Evolutionary conservation across 2,329 filamentous ascomycete species (phyloP), one percentile per base, ranked within the genome.

Genomic region (Cladobotryum mycophilum): DNA sequence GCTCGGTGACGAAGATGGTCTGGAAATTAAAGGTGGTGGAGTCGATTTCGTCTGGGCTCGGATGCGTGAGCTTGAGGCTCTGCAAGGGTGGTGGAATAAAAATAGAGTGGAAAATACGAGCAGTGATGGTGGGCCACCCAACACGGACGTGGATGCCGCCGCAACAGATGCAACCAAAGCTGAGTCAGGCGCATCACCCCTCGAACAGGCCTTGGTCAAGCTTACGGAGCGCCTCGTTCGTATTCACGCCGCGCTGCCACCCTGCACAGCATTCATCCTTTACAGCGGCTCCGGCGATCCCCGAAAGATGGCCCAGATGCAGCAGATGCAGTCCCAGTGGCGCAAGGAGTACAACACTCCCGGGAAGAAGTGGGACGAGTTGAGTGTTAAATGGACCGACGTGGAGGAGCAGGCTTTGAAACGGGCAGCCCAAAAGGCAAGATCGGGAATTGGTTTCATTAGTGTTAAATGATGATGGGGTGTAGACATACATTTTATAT

Each of bases 351-450:
- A 83, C 64, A 81, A 82, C 64, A 77, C 76, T 8, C 77, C 77
- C 0, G 78, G 80, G 12, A 78, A 72, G 55, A 84, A 84, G 58
- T 86, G 83, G 83, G 81, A 86, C 63, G 68, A 84, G 55, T 69
- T 86, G 35, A 80, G 74, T 58, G 80, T 86, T 51, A 76, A 80
- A 65, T 87, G 84, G 84, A 86, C 82, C 9, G 83, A 86, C 59
- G 70, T 65, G 0, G 84, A 86, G 65, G 80, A 84, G 42, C 81
- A 86, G 68, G 78, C 75, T 36, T 69, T 86, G 57, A 78, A 73
- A 60, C 73, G 69, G 60, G 82, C 82, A 0, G 77, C 78, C 15
- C 70, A 70, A 47, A 70, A 70, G 43, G 83, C 84, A 8, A 74
- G 83, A 44, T 74, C 80, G 35, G 84, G 84, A 2, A 73, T 87